phyloP scores from a whole-genome alignment of 1,139 yeast species.

The Komagataea norvegica region DNA sequence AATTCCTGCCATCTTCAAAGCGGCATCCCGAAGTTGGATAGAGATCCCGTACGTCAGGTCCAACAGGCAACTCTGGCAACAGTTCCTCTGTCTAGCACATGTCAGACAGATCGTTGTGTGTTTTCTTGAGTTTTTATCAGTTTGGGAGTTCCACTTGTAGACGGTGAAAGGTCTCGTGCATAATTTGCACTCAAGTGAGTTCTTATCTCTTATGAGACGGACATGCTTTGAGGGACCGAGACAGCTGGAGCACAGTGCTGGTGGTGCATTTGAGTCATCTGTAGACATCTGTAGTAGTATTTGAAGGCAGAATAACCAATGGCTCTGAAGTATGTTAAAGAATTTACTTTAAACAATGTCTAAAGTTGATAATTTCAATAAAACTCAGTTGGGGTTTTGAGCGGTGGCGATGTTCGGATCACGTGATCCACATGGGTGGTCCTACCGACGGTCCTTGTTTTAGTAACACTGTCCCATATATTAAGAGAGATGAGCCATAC shows the following conservation, averaged over 20 bases:
- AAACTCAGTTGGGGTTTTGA: too few relatives aligned
- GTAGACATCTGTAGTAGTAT: too few relatives aligned
- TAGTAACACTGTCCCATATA: too few relatives aligned
- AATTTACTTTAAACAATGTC: too few relatives aligned
- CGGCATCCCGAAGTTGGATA: conserved; percentile 71
- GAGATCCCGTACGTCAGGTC: conserved; percentile 82
- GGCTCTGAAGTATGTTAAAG: too few relatives aligned
- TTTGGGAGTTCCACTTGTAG: conserved; percentile 59
- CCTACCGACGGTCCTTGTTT: too few relatives aligned
- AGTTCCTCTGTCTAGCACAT: conserved; percentile 73
- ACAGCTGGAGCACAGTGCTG: conserved; percentile 65
- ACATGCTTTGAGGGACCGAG: conserved; percentile 61
- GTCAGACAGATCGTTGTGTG: conserved; percentile 65
- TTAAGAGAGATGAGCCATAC: neutral
- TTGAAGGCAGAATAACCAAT: too few relatives aligned
- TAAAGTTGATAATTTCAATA: too few relatives aligned
- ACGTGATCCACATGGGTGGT: too few relatives aligned
- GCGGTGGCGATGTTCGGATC: too few relatives aligned
- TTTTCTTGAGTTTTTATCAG: conserved; percentile 34
- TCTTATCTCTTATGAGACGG: conserved; percentile 66
- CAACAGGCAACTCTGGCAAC: conserved; percentile 84
- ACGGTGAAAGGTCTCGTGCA: conserved; percentile 85
- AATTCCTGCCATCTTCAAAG: conserved; percentile 70
- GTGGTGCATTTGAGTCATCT: conserved; percentile 15
- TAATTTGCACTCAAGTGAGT: conserved; percentile 71